These are phyloP conservation scores for Polytrichum commune DNA, from an alignment of 225 moss, liverwort and hornwort species.

Conservation along the genomic window DNA sequence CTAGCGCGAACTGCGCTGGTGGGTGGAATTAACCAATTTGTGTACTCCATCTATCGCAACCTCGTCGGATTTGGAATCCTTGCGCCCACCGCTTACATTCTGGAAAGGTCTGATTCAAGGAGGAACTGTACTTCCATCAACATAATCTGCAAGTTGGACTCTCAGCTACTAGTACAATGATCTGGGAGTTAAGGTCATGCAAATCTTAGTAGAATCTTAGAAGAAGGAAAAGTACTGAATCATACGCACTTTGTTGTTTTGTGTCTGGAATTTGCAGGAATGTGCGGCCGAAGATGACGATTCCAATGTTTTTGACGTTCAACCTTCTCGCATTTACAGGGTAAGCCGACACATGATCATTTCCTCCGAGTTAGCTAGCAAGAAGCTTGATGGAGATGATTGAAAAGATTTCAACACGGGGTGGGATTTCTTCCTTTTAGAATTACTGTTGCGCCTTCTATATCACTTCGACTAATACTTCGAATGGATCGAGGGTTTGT, in stretches of 20 bases:
- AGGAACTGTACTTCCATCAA: background rate
- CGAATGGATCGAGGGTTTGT: too few species aligned
- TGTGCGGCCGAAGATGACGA: constrained; percentile 30
- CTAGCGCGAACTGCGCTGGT: constrained; percentile 27
- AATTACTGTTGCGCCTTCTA: background rate
- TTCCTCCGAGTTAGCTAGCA: background rate
- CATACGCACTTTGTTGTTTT: background rate
- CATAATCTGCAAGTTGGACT: background rate
- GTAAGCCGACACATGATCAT: constrained; percentile 8
- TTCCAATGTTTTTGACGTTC: constrained; percentile 21
- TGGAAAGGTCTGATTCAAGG: constrained; percentile 17
- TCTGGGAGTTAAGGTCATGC: background rate
- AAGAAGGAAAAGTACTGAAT: background rate
- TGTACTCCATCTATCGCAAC: constrained; percentile 24
- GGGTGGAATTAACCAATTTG: constrained; percentile 19
- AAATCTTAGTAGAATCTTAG: background rate
- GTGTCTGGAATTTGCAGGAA: constrained; percentile 15
- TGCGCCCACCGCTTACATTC: constrained; percentile 25
- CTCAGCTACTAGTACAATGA: background rate
- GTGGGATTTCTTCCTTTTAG: background rate
- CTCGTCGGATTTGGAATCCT: constrained; percentile 18
- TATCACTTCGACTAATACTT: too few species aligned
- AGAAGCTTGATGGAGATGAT: background rate
- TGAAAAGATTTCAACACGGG: background rate
- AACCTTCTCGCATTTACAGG: constrained; percentile 42